Evolutionary conservation across 164 flowering plant species (phyloP).

Genomic region (Taxillus chinensis): DNA sequence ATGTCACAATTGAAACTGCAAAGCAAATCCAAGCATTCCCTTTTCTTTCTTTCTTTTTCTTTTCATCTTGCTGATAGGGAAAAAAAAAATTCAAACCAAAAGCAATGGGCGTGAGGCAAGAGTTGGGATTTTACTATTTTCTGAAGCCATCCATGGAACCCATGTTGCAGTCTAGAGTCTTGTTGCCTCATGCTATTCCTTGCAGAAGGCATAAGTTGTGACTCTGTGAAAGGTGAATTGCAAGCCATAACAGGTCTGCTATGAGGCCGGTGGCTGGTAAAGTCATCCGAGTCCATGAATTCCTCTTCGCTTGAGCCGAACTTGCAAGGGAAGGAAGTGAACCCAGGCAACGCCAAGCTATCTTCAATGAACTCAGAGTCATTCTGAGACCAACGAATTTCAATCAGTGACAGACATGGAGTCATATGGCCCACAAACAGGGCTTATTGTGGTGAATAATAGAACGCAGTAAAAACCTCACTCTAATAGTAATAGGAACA

Average conservation of each 20-base stretch:
- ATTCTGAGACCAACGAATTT: conserved; percentile 26
- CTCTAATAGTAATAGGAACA: no score
- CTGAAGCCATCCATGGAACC: conserved; percentile 61
- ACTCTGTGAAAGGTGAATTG: conserved; percentile 32
- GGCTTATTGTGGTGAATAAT: no score
- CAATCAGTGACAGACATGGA: not conserved
- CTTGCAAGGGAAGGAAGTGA: conserved; percentile 39
- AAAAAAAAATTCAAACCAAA: not conserved
- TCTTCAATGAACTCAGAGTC: conserved; percentile 86
- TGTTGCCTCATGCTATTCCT: conserved; percentile 34
- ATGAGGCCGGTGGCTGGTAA: conserved; percentile 34
- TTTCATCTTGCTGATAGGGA: no score
- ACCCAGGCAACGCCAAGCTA: conserved; percentile 66
- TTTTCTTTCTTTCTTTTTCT: not conserved
- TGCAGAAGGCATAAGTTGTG: conserved; percentile 36
- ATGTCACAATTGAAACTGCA: not conserved
- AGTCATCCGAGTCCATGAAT: conserved; percentile 72
- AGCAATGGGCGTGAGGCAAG: not conserved
- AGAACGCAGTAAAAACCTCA: no score
- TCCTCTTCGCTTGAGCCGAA: conserved; percentile 82
- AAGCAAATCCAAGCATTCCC: not conserved
- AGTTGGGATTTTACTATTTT: conserved; percentile 42
- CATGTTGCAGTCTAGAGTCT: conserved; percentile 49
- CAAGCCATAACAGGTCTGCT: conserved; percentile 32
- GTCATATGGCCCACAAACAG: not conserved